phyloP scores from a whole-genome alignment of 139 green algal genomes.

The Monoraphidium neglectum region DNA sequence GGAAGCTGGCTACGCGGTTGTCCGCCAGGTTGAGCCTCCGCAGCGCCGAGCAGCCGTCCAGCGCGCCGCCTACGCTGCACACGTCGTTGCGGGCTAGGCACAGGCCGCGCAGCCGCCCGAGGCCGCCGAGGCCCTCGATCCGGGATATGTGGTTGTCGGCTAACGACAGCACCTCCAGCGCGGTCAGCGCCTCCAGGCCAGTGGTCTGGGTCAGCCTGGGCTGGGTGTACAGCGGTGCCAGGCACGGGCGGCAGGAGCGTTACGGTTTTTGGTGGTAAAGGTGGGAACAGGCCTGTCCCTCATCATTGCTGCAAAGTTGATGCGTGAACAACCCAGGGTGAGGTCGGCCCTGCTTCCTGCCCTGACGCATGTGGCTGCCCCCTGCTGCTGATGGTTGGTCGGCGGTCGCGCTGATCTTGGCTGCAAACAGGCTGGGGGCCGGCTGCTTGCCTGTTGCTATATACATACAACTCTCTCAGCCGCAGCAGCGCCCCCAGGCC shows the following conservation, averaged over 20 bases:
- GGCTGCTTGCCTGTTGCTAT: conserved; percentile 61
- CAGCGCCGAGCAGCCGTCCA: conserved; percentile 47
- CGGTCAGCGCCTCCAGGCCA: too few species aligned
- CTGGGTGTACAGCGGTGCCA: too few species aligned
- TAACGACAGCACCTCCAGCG: conserved; percentile 69
- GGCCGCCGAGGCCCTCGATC: conserved; percentile 51
- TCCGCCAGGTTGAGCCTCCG: conserved; percentile 70
- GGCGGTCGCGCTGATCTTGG: background rate
- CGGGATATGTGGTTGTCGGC: conserved; percentile 71
- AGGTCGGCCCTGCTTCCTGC: background rate
- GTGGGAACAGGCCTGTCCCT: background rate
- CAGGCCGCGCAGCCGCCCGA: conserved; percentile 62
- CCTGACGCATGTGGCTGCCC: too few species aligned
- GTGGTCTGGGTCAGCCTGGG: too few species aligned
- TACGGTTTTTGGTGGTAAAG: background rate
- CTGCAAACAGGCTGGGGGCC: conserved; percentile 61
- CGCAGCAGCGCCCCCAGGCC: conserved; percentile 46
- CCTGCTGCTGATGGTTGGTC: background rate
- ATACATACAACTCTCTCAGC: conserved; percentile 67
- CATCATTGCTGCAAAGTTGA: background rate
- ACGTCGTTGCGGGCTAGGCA: conserved; percentile 77
- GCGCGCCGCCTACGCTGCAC: conserved; percentile 35
- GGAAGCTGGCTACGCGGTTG: conserved; percentile 72
- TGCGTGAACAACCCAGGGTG: background rate
- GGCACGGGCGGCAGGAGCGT: background rate